phyloP scores from a whole-genome alignment of 768 basidiomycete species.

The Lactarius hatsudake region DNA sequence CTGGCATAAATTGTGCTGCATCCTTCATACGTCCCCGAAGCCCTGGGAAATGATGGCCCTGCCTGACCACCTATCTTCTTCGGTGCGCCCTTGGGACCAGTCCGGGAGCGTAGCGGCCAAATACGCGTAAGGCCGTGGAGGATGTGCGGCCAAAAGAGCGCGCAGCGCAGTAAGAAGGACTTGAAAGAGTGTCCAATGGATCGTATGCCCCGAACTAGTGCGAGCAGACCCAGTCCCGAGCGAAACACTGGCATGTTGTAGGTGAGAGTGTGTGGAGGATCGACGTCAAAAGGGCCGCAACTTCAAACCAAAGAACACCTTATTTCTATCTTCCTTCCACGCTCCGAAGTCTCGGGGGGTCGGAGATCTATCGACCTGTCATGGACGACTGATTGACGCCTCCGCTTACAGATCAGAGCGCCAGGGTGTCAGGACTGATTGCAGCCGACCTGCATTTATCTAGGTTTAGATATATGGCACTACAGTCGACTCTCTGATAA shows the following conservation, averaged over 20 bases:
- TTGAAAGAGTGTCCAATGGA: conserved; percentile 1
- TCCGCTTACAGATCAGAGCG: background rate
- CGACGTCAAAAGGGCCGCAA: too few species aligned
- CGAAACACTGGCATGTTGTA: conserved; percentile 4
- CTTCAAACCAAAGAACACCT: too few species aligned
- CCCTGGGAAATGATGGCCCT: background rate
- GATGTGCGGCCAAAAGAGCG: background rate
- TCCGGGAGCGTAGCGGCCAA: background rate
- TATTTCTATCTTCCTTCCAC: too few species aligned
- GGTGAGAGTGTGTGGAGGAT: background rate
- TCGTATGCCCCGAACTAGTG: background rate
- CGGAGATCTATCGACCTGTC: background rate
- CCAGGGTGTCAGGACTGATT: background rate
- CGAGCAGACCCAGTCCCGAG: background rate
- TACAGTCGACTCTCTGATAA: too few species aligned
- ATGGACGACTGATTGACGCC: background rate
- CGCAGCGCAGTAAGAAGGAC: conserved; percentile 3
- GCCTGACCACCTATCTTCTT: background rate
- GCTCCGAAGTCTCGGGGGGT: too few species aligned
- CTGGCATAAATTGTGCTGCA: conserved; percentile 6
- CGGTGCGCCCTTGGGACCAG: background rate
- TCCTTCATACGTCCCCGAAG: background rate
- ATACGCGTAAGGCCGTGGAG: background rate
- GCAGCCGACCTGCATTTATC: background rate
- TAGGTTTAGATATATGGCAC: too few species aligned